A percentile compares a stretch with the other conserved stretches of the same genome.
Evolutionary conservation across 768 basidiomycete genomes (phyloP).

Genomic region (Leucogyrophana mollusca): DNA sequence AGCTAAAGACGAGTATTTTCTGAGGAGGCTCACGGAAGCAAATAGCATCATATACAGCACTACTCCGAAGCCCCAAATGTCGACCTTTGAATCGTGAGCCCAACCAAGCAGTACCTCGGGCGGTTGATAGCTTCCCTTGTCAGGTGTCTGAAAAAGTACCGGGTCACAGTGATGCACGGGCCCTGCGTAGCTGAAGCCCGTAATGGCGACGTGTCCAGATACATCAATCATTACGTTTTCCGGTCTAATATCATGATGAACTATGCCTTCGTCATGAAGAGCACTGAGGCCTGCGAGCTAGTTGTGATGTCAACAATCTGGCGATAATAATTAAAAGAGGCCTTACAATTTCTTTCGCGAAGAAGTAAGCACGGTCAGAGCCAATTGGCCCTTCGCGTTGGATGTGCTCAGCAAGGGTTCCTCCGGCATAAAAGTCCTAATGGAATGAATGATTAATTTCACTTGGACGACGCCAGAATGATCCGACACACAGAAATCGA

Average conservation of each 20-base stretch:
- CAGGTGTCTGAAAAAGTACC: neutral
- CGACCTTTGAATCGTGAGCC: slow-evolving; percentile 49
- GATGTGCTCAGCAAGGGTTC: slow-evolving; percentile 31
- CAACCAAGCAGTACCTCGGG: slow-evolving; percentile 58
- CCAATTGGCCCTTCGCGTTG: slow-evolving; percentile 32
- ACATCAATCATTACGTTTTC: slow-evolving; percentile 42
- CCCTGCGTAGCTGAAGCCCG: slow-evolving; percentile 40
- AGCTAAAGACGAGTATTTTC: neutral
- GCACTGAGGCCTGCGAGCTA: slow-evolving; percentile 39
- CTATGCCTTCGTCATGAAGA: slow-evolving; percentile 45
- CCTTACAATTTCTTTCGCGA: slow-evolving; percentile 50
- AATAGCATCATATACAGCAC: slow-evolving; percentile 50
- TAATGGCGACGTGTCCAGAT: slow-evolving; percentile 46
- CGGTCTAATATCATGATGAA: slow-evolving; percentile 47
- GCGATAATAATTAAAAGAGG: neutral
- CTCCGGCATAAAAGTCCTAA: slow-evolving; percentile 35
- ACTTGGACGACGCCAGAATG: neutral
- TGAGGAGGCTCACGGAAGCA: slow-evolving; percentile 36
- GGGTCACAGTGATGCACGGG: slow-evolving; percentile 12
- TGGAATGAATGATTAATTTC: slow-evolving; percentile 11
- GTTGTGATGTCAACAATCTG: neutral
- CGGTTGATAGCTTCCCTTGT: slow-evolving; percentile 36
- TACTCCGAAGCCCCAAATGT: slow-evolving; percentile 61
- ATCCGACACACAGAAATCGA: slow-evolving; percentile 37
- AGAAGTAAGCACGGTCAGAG: slow-evolving; percentile 37